Evolutionary conservation across 345 rosid genomes (phyloP).

Genomic region (Populus nigra): DNA sequence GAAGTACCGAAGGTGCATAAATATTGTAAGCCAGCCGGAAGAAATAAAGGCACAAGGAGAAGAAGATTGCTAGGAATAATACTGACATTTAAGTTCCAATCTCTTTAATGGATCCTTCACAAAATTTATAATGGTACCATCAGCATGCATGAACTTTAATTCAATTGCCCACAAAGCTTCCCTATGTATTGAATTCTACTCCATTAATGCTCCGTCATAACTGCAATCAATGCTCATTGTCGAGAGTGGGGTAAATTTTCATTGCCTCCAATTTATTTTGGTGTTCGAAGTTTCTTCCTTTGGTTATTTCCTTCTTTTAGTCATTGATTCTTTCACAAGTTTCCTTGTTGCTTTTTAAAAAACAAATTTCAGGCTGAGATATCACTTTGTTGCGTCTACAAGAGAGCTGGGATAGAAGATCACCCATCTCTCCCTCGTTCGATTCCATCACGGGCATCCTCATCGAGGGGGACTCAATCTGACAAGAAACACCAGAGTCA

Average conservation of each 20-base stretch:
- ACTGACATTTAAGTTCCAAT: conserved; percentile 1
- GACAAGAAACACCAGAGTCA: conserved; percentile 31
- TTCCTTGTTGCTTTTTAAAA: not conserved
- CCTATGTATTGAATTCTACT: not conserved
- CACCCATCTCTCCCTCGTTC: conserved; percentile 79
- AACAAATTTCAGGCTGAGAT: conserved; percentile 51
- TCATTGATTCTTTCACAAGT: not conserved
- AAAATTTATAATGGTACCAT: not conserved
- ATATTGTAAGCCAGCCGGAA: not conserved
- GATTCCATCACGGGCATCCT: conserved; percentile 41
- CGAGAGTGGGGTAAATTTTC: not conserved
- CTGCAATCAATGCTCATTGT: not conserved
- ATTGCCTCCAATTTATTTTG: not conserved
- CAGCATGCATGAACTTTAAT: not conserved
- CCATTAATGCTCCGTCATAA: not conserved
- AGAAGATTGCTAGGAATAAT: not conserved
- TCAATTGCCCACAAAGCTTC: not conserved
- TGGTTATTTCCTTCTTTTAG: not conserved
- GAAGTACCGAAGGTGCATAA: not conserved
- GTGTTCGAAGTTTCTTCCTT: not conserved
- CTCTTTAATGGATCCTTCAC: not conserved
- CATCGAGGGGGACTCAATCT: conserved; percentile 23
- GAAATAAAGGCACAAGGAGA: not conserved
- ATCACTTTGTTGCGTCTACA: conserved; percentile 93
- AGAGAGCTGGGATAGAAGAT: conserved; percentile 92